phyloP scores from a whole-genome alignment of 2,329 filamentous ascomycete genomes.

The Exophiala mesophila region DNA sequence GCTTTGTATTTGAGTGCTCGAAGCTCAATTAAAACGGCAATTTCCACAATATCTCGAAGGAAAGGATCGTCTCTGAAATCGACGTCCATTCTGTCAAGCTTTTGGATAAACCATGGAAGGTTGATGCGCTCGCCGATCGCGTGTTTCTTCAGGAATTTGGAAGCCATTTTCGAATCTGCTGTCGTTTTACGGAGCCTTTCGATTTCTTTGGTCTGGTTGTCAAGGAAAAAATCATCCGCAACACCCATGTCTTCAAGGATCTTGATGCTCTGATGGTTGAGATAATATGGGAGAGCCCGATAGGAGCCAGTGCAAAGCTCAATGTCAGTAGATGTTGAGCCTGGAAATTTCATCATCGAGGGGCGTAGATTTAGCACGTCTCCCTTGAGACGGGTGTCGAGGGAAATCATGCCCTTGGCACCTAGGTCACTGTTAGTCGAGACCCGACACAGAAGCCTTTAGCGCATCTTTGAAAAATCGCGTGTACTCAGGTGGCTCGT shows the following conservation, averaged over 20 bases:
- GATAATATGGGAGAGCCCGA: constrained; percentile 61
- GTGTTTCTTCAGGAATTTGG: constrained; percentile 60
- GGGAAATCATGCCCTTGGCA: constrained; percentile 71
- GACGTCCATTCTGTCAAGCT: constrained; percentile 54
- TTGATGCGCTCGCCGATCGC: constrained; percentile 57
- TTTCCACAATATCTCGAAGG: constrained; percentile 64
- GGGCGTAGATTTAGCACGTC: constrained; percentile 57
- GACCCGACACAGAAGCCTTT: no score
- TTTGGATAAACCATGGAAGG: constrained; percentile 58
- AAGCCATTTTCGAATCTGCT: constrained; percentile 55
- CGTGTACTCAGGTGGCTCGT: not conserved
- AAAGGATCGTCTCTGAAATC: constrained; percentile 66
- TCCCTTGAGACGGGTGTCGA: constrained; percentile 59
- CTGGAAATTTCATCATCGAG: constrained; percentile 77
- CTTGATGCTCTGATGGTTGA: constrained; percentile 80
- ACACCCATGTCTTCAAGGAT: constrained; percentile 76
- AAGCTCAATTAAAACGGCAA: constrained; percentile 64
- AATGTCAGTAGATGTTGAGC: constrained; percentile 50
- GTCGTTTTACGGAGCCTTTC: constrained; percentile 56
- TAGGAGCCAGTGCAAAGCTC: constrained; percentile 69
- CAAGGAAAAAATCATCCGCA: constrained; percentile 53
- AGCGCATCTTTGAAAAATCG: not conserved
- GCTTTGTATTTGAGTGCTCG: constrained; percentile 73
- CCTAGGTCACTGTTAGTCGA: constrained; percentile 35
- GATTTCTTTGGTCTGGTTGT: constrained; percentile 61